These are phyloP conservation scores for thale cress (Arabidopsis thaliana) DNA, from an alignment of 345 rosid species.

Conservation along the genomic window TAIR10.1 NC_003071.7:14286001-14286500, in stretches of 20 bases:
- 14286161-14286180: slow-evolving; percentile 45
- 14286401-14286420: slow-evolving; percentile 1
- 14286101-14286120: slow-evolving; percentile 62
- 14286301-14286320: neutral
- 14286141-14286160: neutral
- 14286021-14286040: neutral
- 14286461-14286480: neutral
- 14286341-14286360: neutral
- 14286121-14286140: slow-evolving; percentile 28
- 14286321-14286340: neutral
- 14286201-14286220: neutral
- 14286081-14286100: slow-evolving; percentile 34
- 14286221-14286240: neutral
- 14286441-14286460: neutral
- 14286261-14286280: neutral
- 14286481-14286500: too few species aligned
- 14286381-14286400: neutral
- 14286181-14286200: slow-evolving; percentile 39
- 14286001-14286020: slow-evolving; percentile 17
- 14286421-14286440: neutral
- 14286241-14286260: neutral
- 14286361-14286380: neutral
- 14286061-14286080: neutral
- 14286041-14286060: neutral
- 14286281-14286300: neutral